Conservation (phyloP, 2,329 filamentous ascomycete species). For the Sodiomyces alkalinus region DNA sequence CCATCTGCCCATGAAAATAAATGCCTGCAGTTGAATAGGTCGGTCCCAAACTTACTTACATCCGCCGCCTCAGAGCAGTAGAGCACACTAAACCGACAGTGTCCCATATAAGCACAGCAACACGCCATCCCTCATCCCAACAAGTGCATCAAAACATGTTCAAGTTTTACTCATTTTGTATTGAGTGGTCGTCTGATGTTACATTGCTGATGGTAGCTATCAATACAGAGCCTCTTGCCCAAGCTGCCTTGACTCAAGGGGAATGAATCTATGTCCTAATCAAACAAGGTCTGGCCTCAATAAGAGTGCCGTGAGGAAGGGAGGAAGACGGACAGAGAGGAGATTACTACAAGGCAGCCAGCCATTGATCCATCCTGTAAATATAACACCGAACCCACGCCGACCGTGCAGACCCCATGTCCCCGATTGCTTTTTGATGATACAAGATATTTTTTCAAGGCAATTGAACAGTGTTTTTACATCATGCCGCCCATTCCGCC, state of each 20-base stretch:
- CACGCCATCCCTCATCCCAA: too few relatives aligned
- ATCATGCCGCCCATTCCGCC: slow-evolving; percentile 49
- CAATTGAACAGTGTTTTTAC: slow-evolving; percentile 30
- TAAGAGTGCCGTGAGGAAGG: too few relatives aligned
- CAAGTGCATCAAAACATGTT: too few relatives aligned
- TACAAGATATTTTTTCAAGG: slow-evolving; percentile 10
- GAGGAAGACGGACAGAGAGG: slow-evolving; percentile 17
- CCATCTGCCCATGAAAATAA: too few relatives aligned
- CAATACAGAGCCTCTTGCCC: slow-evolving; percentile 9
- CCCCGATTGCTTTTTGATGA: slow-evolving; percentile 10
- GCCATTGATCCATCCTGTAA: slow-evolving; percentile 18
- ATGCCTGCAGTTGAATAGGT: too few relatives aligned
- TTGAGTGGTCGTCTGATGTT: slow-evolving; percentile 7
- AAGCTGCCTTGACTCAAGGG: too few relatives aligned
- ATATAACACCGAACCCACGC: slow-evolving; percentile 36
- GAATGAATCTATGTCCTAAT: too few relatives aligned
- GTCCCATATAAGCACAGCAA: too few relatives aligned
- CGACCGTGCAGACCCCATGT: too few relatives aligned
- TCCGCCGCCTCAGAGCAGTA: too few relatives aligned
- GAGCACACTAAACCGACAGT: too few relatives aligned
- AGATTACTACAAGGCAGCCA: slow-evolving; percentile 20
- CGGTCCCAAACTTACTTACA: too few relatives aligned
- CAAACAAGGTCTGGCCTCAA: slow-evolving; percentile 5
- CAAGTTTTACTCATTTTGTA: slow-evolving; percentile 2
- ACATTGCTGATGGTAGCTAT: slow-evolving; percentile 9